Conservation (phyloP, 345 rosid genomes). For the Arabis hirsuta region DNA sequence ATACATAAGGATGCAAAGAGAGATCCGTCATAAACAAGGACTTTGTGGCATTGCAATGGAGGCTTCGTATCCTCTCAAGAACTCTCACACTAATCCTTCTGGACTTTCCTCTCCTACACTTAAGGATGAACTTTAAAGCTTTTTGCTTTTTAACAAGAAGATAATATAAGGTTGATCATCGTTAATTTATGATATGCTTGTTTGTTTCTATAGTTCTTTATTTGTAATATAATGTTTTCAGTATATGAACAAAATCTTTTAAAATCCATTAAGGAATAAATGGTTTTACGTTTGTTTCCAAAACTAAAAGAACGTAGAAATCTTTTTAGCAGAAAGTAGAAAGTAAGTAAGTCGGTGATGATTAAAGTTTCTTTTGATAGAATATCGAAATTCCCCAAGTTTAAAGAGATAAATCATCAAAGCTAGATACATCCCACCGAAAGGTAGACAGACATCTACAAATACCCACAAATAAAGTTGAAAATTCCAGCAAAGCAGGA, state of each 20-base stretch:
- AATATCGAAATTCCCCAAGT: background rate
- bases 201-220: background rate
- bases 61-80: slow-evolving; percentile 73
- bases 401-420: background rate
- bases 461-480: background rate
- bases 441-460: background rate
- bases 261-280: background rate
- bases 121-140: slow-evolving; percentile 68
- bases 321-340: background rate
- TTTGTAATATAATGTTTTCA: background rate
- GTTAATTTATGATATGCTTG: slow-evolving; percentile 2
- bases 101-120: slow-evolving; percentile 32
- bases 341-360: background rate
- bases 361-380: background rate
- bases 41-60: slow-evolving; percentile 78
- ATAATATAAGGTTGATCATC: slow-evolving; percentile 15
- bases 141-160: background rate
- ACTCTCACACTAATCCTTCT: slow-evolving; percentile 54
- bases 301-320: slow-evolving; percentile 4
- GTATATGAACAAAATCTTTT: background rate
- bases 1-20: slow-evolving; percentile 64
- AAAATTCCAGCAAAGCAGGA: too few species aligned
- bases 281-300: slow-evolving; percentile 2
- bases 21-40: slow-evolving; percentile 50
- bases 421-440: background rate